Evolutionary conservation across 2,329 filamentous ascomycete genomes (phyloP), one percentile per base, ranked within the genome.

Genomic region (Pochonia chlamydosporia): DNA sequence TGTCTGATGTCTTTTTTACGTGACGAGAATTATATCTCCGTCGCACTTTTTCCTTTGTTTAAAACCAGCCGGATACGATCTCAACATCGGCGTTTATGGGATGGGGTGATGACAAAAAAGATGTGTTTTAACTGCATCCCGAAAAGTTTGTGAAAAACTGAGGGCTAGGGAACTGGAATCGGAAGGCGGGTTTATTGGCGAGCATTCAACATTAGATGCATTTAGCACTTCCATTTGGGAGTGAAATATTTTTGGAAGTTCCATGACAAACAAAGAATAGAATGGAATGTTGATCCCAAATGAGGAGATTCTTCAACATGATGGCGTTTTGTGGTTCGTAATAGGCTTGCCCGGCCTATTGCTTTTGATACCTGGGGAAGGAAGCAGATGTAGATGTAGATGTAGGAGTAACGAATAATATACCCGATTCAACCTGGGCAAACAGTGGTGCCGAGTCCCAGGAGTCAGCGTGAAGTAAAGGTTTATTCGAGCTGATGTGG

Each of bases 51-150:
- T 20, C 43, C 28, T 42, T 44, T 30, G 63, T 70, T 67, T 59
- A 62, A 64, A 57, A 56, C 57, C 40, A 60, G 63, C 61, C 66
- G 65, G 64, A 66, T 68, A 74, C 74, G 74, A 77, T 75, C 72
- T 78, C 74, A 78, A 78, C 74, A 78, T 76, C 74, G 74, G 74
- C 74, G 74, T 77, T 75, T 68, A 61, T 60, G 63, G 59, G 59
- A 57, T 45, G 37, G 53, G 57, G 61, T 59, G 66, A 64, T 58
- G 59, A 63, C 52, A 52, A 44, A 52, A 44, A 43, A 24, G 60
- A 59, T 61, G 56, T 63, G 58, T 61, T 63, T 60, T 59, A 57
- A 50, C 48, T 61, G 57, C 58, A 65, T 62, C 58, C 59, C 57
- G 64, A 69, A 66, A 65, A 41, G 42, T 41, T 50, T 46, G 54